phyloP scores from a whole-genome alignment of 2,329 filamentous ascomycete species.

The Cercospora zeina region DNA sequence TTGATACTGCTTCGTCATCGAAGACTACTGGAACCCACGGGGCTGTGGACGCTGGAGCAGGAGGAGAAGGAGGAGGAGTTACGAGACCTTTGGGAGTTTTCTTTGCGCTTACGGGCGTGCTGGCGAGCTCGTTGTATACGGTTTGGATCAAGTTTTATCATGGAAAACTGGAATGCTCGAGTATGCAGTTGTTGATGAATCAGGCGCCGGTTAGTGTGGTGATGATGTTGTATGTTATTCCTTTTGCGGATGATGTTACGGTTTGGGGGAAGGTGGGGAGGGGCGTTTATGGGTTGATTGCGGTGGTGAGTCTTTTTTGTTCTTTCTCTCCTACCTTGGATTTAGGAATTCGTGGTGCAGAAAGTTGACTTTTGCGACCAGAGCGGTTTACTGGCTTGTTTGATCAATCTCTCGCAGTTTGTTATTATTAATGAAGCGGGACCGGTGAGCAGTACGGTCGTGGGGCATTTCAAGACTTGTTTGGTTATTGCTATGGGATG shows the following conservation, averaged over 20 bases:
- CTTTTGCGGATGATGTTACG: constrained; percentile 65
- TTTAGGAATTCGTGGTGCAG: background rate
- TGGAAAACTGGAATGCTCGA: constrained; percentile 64
- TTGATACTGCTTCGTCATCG: constrained; percentile 53
- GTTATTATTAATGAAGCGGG: constrained; percentile 40
- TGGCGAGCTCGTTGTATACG: constrained; percentile 67
- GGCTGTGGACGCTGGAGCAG: too few species aligned
- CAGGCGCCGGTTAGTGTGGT: constrained; percentile 65
- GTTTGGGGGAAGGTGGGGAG: constrained; percentile 54
- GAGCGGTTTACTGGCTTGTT: constrained; percentile 63
- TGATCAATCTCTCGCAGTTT: constrained; percentile 57
- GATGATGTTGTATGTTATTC: constrained; percentile 65
- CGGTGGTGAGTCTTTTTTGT: constrained; percentile 50
- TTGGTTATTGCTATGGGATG: constrained; percentile 40
- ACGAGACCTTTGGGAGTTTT: constrained; percentile 61
- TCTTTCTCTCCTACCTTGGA: background rate
- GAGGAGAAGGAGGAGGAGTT: constrained; percentile 40
- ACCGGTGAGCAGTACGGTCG: constrained; percentile 40
- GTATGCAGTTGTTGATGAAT: constrained; percentile 69
- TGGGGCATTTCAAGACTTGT: constrained; percentile 42
- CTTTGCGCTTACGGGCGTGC: constrained; percentile 64
- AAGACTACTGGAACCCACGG: too few species aligned
- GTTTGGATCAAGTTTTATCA: constrained; percentile 69
- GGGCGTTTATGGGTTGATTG: constrained; percentile 49
- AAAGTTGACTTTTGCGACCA: constrained; percentile 36